Conservation (phyloP, 805 yeast species). For the Candida bentonensis region DNA sequence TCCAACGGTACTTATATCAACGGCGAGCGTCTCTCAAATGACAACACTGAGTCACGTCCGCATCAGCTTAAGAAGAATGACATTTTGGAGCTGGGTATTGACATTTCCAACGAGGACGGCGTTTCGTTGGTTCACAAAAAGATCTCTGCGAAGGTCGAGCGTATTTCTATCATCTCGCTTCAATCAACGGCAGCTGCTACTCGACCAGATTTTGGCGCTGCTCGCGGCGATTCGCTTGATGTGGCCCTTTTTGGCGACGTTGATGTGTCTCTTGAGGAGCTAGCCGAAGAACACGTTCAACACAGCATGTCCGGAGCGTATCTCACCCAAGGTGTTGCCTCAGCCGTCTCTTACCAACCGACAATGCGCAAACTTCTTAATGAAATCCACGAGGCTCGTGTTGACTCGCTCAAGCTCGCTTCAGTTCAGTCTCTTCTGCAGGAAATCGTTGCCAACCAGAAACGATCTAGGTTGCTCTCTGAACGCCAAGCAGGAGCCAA, state of each 20-base stretch:
- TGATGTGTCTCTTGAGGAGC: constrained; percentile 16
- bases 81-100: constrained; percentile 85
- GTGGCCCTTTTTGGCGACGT: constrained; percentile 18
- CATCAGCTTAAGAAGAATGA: constrained; percentile 67
- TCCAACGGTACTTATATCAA: constrained; percentile 93
- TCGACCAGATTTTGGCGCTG: background rate
- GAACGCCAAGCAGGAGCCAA: background rate
- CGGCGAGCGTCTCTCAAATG: constrained; percentile 50
- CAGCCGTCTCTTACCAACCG: constrained; percentile 12
- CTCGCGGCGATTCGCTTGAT: constrained; percentile 13
- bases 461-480: background rate
- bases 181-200: constrained; percentile 5
- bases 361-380: constrained; percentile 14
- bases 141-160: constrained; percentile 72
- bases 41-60: constrained; percentile 34
- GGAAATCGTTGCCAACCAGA: constrained; percentile 10
- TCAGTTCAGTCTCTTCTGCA: constrained; percentile 12
- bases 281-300: constrained; percentile 15
- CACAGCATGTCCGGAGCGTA: constrained; percentile 16
- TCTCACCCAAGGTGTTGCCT: constrained; percentile 14
- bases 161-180: constrained; percentile 44
- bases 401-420: constrained; percentile 14
- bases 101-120: constrained; percentile 37
- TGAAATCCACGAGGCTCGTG: constrained; percentile 15
- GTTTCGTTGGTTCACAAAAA: constrained; percentile 62